Evolutionary conservation across 2,329 filamentous ascomycete genomes (phyloP), one percentile per base, ranked within the genome.

Genomic region (Microdochium paspali): DNA sequence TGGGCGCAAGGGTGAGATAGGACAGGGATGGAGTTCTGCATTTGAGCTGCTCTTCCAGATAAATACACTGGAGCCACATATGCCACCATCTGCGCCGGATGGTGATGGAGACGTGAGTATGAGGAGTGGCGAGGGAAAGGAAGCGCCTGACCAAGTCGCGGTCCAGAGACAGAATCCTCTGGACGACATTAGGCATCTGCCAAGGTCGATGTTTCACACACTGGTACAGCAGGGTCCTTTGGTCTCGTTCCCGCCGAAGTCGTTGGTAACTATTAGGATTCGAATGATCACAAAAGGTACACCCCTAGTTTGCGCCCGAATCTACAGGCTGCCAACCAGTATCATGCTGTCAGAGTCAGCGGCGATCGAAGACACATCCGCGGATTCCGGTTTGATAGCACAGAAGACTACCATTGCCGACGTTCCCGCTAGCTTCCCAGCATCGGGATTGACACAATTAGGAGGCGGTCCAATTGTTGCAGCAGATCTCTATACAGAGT

Each of bases 11-110:
- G 91, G 91, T 1, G 93, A 97, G 62, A 59, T 95, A 26, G 93
- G 93, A 2, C 68, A 79, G 46, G 90, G 90, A 0, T 88, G 87
- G 76, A 79, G 81, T 10, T 95, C 87, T 65, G 88, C 95, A 59
- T 95, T 89, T 76, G 84, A 89, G 58, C 69, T 70, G 28, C 64
- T 94, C n/a, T 71, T 89, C 47, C 63, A 62, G 15, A 60, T 67
- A 6, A 50, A 49, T 4, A n/a, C n/a, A n/a, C n/a, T n/a, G n/a
- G n/a, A n/a, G n/a, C n/a, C n/a, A n/a, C n/a, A n/a, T n/a, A n/a
- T n/a, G n/a, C n/a, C n/a, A n/a, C n/a, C n/a, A n/a, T n/a, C n/a
- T n/a, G n/a, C n/a, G n/a, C n/a, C n/a, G n/a, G n/a, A n/a, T n/a
- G 56, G 53, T 9, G 51, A 47, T 15, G 46, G 51, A n/a, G 51